Evolutionary conservation across 805 yeast species (phyloP).

Genomic region (Pichia occidentalis): DNA sequence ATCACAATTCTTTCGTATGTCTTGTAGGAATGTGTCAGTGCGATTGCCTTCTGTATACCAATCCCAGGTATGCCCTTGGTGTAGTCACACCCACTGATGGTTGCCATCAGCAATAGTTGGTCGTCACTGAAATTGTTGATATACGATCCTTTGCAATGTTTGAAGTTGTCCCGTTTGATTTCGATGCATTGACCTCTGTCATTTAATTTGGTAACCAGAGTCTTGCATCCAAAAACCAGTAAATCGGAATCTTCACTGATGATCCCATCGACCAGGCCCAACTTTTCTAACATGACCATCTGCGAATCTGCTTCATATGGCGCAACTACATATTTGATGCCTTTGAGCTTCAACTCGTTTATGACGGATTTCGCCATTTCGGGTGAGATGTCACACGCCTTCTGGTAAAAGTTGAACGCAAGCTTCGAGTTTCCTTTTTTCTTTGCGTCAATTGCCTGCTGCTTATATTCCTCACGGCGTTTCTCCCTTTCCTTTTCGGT

Average conservation of each 20-base stretch:
- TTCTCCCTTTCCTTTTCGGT: conserved; percentile 62
- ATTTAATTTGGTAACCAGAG: conserved; percentile 73
- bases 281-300: conserved; percentile 78
- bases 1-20: conserved; percentile 50
- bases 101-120: conserved; percentile 70
- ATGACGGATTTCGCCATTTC: conserved; percentile 85
- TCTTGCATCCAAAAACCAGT: conserved; percentile 75
- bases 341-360: conserved; percentile 52
- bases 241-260: conserved; percentile 93
- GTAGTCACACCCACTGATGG: conserved; percentile 94
- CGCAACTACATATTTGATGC: conserved; percentile 76
- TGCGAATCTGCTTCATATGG: conserved; percentile 99
- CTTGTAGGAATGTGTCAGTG: conserved; percentile 44
- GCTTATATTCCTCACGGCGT: conserved; percentile 51
- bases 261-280: conserved; percentile 74
- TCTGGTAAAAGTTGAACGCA: conserved; percentile 66
- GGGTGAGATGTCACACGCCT: conserved; percentile 82
- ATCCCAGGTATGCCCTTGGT: conserved; percentile 78
- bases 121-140: conserved; percentile 45
- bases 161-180: conserved; percentile 52
- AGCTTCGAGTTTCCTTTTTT: conserved; percentile 46
- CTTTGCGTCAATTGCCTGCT: conserved; percentile 46
- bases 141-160: conserved; percentile 27
- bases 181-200: conserved; percentile 65
- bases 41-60: conserved; percentile 74